phyloP scores from a whole-genome alignment of 2,329 filamentous ascomycete genomes.

The Hymenoscyphus linearis region DNA sequence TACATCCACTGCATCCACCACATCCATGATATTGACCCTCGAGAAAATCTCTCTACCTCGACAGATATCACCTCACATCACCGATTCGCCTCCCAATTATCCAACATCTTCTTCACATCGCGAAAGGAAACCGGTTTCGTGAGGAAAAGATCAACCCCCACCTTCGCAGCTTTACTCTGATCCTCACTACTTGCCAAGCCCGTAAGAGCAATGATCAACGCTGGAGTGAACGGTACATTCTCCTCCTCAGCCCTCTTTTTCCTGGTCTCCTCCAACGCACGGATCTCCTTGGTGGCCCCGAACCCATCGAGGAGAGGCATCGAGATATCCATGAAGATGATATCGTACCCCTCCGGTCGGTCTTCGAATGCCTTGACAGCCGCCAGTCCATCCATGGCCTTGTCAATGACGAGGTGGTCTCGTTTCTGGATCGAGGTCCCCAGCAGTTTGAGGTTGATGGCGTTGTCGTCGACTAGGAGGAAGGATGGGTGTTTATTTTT shows the following conservation, averaged over 20 bases:
- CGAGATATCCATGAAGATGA: slow-evolving; percentile 45
- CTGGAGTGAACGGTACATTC: slow-evolving; percentile 14
- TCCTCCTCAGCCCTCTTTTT: slow-evolving; percentile 19
- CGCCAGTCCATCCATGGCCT: slow-evolving; percentile 43
- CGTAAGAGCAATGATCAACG: slow-evolving; percentile 36
- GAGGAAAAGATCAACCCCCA: slow-evolving; percentile 35
- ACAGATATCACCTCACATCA: slow-evolving; percentile 13
- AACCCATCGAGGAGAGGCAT: slow-evolving; percentile 53
- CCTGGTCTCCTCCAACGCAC: slow-evolving; percentile 38
- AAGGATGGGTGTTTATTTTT: slow-evolving; percentile 19
- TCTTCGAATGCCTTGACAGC: slow-evolving; percentile 41
- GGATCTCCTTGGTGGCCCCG: slow-evolving; percentile 44
- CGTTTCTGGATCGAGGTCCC: slow-evolving; percentile 35
- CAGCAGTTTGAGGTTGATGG: slow-evolving; percentile 38
- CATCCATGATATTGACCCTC: too few species aligned
- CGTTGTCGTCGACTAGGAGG: slow-evolving; percentile 40
- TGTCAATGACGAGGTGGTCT: slow-evolving; percentile 36
- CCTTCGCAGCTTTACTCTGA: slow-evolving; percentile 32
- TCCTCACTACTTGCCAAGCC: slow-evolving; percentile 33
- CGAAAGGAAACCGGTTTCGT: slow-evolving; percentile 39
- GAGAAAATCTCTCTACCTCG: too few species aligned
- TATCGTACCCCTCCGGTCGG: slow-evolving; percentile 34
- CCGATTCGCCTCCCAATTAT: slow-evolving; percentile 34
- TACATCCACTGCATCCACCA: too few species aligned
- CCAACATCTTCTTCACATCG: slow-evolving; percentile 36